These are phyloP conservation scores for Rhizopus stolonifer DNA, from an alignment of 371 early-diverging fungal species.

Conservation along the genomic window DNA sequence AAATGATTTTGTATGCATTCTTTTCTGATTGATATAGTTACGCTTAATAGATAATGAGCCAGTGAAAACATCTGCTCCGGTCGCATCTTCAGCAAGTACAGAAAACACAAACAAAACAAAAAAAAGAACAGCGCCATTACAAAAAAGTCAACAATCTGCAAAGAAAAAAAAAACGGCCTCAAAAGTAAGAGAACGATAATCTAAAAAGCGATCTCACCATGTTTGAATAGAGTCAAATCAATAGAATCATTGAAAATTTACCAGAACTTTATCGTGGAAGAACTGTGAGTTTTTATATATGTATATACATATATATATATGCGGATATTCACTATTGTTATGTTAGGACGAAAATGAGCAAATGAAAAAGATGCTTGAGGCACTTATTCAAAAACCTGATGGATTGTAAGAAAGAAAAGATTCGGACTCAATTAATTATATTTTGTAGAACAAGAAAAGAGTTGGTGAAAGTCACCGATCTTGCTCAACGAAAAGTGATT, in stretches of 20 bases:
- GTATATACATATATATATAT: not conserved
- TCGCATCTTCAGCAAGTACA: not conserved
- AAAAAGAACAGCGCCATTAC: not conserved
- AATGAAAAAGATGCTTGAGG: not conserved
- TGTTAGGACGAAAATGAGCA: not conserved
- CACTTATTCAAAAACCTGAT: not conserved
- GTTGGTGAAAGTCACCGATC: not conserved
- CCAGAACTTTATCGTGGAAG: not conserved
- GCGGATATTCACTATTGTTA: not conserved
- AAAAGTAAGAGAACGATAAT: not conserved
- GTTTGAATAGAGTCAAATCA: slow-evolving; percentile 1
- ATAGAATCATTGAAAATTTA: not conserved
- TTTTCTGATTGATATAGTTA: not conserved
- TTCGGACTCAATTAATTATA: not conserved
- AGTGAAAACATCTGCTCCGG: not conserved
- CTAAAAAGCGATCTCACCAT: not conserved
- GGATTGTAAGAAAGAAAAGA: not conserved
- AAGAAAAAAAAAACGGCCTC: not conserved
- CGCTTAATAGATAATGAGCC: not conserved
- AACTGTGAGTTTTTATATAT: not conserved
- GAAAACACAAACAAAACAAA: not conserved
- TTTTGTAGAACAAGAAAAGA: not conserved
- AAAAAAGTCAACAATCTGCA: not conserved
- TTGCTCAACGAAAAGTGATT: slow-evolving; percentile 3
- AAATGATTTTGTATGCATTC: not conserved